Base-by-base conservation (phyloP, 2,329 filamentous ascomycete genomes). In the Xylaria sp. region DNA sequence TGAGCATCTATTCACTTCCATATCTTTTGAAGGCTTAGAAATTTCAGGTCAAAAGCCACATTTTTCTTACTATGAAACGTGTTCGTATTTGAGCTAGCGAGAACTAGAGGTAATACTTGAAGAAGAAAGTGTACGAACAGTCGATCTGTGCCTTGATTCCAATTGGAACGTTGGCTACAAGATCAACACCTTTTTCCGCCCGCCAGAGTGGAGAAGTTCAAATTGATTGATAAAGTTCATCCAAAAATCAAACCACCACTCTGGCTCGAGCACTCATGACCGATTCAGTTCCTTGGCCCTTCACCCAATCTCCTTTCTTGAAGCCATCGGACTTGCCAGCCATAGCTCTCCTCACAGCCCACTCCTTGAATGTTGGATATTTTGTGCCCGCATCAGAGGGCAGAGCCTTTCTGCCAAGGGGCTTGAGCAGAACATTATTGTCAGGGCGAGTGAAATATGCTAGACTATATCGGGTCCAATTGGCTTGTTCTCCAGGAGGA, bases 401-500 rank as follows among this genome's bases (percentile, higher is more conserved):
- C 37, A 59, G 5, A 23, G 27, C 25, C 60, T 70, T 70, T 16
- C 68, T 55, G 10, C 68, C 68, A 5, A 70, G 60, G 25, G 68
- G 68, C 51, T 62, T 69, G 57, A 69, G 25, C 21, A 48, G 59
- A 23, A 69, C 68, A 53, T 60, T 13, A 6, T 69, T 27, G n/a
- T 69, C 60, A n/a, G 68, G 68, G 21, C 68, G 64, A 40, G 64
- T 67, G 50, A 69, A 69, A 55, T 69, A 69, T 55, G 68, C 68
- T 37, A 69, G 60, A 35, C 68, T 69, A 47, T 69, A 69, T 60
- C 68, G 37, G 6, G 60, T 64, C 12, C 37, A 50, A 6, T 69
- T 69, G 3, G 64, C 68, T 55, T 69, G 68, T 2, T 66, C 68
- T 9, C 68, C 68, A 5, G 68, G 68, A 10, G 68, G 68, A 18